These are phyloP conservation scores for Phytophthora niederhauseri DNA, from an alignment of 352 stramenopile genomes.

Conservation along the genomic window DNA sequence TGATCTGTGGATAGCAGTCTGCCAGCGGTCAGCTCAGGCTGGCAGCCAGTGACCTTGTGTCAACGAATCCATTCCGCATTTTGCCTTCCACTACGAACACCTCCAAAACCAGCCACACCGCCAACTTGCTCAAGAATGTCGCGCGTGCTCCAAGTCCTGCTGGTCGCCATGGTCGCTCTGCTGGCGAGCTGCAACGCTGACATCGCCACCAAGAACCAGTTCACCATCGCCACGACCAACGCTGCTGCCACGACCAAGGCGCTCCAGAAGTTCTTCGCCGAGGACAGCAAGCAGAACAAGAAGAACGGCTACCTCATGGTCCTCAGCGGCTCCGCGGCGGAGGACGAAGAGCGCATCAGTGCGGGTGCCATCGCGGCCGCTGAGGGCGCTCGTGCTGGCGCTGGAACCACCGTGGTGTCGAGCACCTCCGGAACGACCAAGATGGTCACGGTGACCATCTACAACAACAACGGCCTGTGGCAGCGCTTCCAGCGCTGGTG, in stretches of 20 bases:
- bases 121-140: conserved; percentile 9
- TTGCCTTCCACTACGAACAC: conserved; percentile 5
- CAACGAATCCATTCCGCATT: conserved; percentile 3
- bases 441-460: conserved; percentile 24
- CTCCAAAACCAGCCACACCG: not conserved
- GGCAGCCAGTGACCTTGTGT: conserved; percentile 4
- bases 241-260: conserved; percentile 14
- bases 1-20: not conserved
- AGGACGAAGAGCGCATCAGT: conserved; percentile 16
- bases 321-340: conserved; percentile 6
- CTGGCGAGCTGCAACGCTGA: conserved; percentile 11
- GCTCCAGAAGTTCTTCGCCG: conserved; percentile 20
- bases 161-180: conserved; percentile 12
- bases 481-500: conserved; percentile 28
- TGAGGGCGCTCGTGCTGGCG: conserved; percentile 16
- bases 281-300: conserved; percentile 14
- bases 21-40: not conserved
- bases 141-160: conserved; percentile 15
- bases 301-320: conserved; percentile 24
- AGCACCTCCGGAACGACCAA: not conserved
- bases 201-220: conserved; percentile 12
- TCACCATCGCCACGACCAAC: conserved; percentile 18
- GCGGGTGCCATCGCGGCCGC: conserved; percentile 6
- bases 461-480: conserved; percentile 35
- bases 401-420: conserved; percentile 19